Percentiles rank a stretch among this genome's conserved stretches.
phyloP scores from a whole-genome alignment of 805 yeast genomes.

The Cyberlindnera euphorbiae region DNA sequence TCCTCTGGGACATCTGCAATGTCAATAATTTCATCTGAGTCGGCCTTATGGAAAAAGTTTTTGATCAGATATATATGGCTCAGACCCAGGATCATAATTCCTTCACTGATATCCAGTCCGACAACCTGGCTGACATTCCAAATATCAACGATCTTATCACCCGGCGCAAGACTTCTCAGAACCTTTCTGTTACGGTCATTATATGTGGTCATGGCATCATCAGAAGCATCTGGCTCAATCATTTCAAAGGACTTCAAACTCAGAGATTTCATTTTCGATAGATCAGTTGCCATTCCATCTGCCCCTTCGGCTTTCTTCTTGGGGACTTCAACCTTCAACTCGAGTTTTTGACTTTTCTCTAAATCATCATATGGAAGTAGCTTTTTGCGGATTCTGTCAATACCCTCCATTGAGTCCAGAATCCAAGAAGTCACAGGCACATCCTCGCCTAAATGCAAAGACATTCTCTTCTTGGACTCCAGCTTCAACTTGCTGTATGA shows the following conservation, averaged over 20 bases:
- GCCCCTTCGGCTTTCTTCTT: slow-evolving; percentile 19
- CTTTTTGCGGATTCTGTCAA: slow-evolving; percentile 60
- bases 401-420: slow-evolving; percentile 67
- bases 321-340: slow-evolving; percentile 39
- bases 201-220: slow-evolving; percentile 29
- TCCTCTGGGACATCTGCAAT: slow-evolving; percentile 58
- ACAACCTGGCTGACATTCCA: slow-evolving; percentile 74
- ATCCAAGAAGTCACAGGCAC: slow-evolving; percentile 33
- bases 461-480: slow-evolving; percentile 35
- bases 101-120: slow-evolving; percentile 75
- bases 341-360: slow-evolving; percentile 38
- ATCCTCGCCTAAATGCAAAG: slow-evolving; percentile 17
- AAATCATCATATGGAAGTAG: slow-evolving; percentile 50
- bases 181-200: slow-evolving; percentile 76
- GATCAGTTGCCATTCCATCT: slow-evolving; percentile 7
- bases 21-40: slow-evolving; percentile 54
- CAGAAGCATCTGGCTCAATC: slow-evolving; percentile 36
- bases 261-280: slow-evolving; percentile 18
- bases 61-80: slow-evolving; percentile 63
- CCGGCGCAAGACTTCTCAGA: slow-evolving; percentile 58
- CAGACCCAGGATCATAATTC: slow-evolving; percentile 65
- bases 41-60: slow-evolving; percentile 55
- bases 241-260: slow-evolving; percentile 38
- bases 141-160: slow-evolving; percentile 65
- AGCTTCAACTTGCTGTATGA: slow-evolving; percentile 44